phyloP scores from a whole-genome alignment of 2,329 filamentous ascomycete species.

The Ophiostoma ips region DNA sequence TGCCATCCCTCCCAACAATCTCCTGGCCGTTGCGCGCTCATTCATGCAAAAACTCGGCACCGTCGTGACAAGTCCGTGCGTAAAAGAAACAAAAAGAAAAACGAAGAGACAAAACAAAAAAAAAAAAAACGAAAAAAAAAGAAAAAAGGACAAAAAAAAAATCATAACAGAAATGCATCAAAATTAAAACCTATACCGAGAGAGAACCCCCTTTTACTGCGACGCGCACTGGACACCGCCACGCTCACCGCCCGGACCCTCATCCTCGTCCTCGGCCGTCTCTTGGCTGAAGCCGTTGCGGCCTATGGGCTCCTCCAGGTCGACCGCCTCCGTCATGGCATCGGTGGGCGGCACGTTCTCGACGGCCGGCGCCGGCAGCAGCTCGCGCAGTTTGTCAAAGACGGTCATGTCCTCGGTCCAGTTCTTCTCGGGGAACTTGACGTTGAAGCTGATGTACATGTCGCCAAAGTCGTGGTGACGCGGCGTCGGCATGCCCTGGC shows the following conservation, averaged over 20 bases:
- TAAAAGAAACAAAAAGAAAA: neutral
- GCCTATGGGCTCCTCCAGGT: conserved; percentile 72
- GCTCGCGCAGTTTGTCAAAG: conserved; percentile 65
- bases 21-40: neutral
- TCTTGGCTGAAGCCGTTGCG: conserved; percentile 41
- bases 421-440: conserved; percentile 84
- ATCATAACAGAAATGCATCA: neutral
- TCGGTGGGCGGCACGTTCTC: conserved; percentile 60
- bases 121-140: neutral
- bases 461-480: conserved; percentile 93
- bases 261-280: conserved; percentile 60
- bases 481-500: conserved; percentile 94
- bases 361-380: conserved; percentile 58
- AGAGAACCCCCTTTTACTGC: conserved; percentile 44
- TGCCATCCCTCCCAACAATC: too few species aligned
- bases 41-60: neutral
- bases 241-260: conserved; percentile 54
- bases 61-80: too few species aligned
- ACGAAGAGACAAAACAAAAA: neutral
- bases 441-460: conserved; percentile 91
- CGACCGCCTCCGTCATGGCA: conserved; percentile 81
- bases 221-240: conserved; percentile 76
- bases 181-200: too few species aligned
- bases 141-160: neutral
- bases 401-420: conserved; percentile 53